Base-by-base conservation (phyloP, 768 basidiomycete genomes). In the Gyrodon lividus region DNA sequence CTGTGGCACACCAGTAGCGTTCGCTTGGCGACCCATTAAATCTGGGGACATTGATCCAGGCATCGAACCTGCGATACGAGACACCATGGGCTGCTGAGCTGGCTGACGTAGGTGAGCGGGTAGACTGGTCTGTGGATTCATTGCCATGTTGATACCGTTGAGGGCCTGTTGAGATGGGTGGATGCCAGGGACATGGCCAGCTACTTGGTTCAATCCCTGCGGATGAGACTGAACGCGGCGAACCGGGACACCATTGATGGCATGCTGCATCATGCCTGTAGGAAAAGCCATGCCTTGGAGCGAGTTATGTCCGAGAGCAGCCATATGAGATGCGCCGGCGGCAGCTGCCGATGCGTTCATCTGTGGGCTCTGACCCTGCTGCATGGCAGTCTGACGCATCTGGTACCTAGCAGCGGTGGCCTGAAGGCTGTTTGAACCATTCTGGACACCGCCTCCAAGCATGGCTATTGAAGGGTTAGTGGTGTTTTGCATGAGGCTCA, bases 151-250 rank as follows among this genome's bases (percentile, higher is more conserved):
- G 64, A 73, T 72, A 39, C 66, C 68, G 23, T 67, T 68, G 48
- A 68, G 62, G 20, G 62, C 64, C 31, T 73, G 71, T 31, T 67
- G 70, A 30, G 61, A 60, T 24, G 70, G 60, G 57, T 72, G 73
- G 50, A 74, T 70, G 35, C 66, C 65, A 14, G 64, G 56, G 45
- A 60, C 64, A 59, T 74, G 75, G 24, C 55, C 67, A 43, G 64
- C 68, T 13, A 65, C 55, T 35, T 75, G 71, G 58, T 71, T 76
- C 51, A 77, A 59, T 66, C 59, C 66, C 55, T 78, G 75, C 5
- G 82, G 77, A 67, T 86, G 84, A 19, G 84, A 81, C 52, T 73
- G 69, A n/a, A 76, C 77, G 61, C 85, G 79, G 51, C 85, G 79
- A 41, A 78, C 64, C 17, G 55, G 59, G 40, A 63, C 63, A 37